These are phyloP conservation scores for Tulasnella sp. DNA, from an alignment of 768 basidiomycete genomes.

Conservation along the genomic window DNA sequence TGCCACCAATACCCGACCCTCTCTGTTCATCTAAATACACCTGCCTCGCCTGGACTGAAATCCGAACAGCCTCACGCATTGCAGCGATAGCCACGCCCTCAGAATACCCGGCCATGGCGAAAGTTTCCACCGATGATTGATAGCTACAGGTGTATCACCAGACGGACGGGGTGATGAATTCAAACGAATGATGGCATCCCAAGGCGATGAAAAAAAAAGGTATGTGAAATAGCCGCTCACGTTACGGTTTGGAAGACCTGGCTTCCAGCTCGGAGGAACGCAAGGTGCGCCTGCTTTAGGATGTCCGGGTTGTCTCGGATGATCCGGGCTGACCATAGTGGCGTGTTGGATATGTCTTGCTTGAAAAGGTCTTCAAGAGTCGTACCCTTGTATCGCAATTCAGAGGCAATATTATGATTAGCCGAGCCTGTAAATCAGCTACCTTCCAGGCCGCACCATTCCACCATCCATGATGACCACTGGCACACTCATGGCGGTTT, in stretches of 20 bases:
- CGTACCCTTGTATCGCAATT: slow-evolving; percentile 40
- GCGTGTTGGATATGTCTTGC: slow-evolving; percentile 39
- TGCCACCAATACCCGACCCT: slow-evolving; percentile 4
- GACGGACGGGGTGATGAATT: background rate
- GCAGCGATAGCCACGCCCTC: slow-evolving; percentile 33
- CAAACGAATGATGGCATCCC: background rate
- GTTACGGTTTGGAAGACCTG: background rate
- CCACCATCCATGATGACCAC: too few relatives aligned
- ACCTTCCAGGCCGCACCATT: too few relatives aligned
- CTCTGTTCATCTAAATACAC: background rate
- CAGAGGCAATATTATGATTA: too few relatives aligned
- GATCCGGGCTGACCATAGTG: slow-evolving; percentile 61
- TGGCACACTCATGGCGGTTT: too few relatives aligned
- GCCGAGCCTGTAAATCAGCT: too few relatives aligned
- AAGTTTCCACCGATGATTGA: slow-evolving; percentile 50
- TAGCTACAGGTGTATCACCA: slow-evolving; percentile 38
- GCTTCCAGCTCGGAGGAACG: slow-evolving; percentile 2
- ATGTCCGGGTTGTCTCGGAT: slow-evolving; percentile 42
- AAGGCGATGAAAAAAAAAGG: background rate
- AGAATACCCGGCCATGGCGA: slow-evolving; percentile 40
- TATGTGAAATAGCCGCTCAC: background rate
- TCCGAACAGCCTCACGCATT: slow-evolving; percentile 44
- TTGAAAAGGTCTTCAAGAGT: slow-evolving; percentile 45
- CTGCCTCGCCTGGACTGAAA: slow-evolving; percentile 40
- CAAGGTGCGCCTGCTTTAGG: background rate